Evolutionary conservation across 306 rosid genomes (phyloP).

Genomic region (Glycyrrhiza uralensis): DNA sequence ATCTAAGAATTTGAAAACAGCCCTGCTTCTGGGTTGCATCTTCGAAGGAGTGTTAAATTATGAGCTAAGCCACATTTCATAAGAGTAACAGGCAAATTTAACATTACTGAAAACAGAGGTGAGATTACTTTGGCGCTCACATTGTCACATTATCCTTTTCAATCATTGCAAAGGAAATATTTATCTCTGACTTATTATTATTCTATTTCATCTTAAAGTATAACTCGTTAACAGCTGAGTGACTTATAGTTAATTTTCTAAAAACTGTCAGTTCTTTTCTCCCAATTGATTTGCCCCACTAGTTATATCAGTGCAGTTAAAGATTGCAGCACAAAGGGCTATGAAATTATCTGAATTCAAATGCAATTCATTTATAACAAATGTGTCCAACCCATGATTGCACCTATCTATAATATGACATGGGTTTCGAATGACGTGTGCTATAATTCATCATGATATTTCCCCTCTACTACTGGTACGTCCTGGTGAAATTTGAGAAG

Average conservation of each 20-base stretch:
- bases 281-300: background rate
- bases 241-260: background rate
- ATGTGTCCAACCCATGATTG: conserved; percentile 3
- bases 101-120: background rate
- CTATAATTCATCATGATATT: conserved; percentile 61
- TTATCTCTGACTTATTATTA: too few relatives aligned
- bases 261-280: background rate
- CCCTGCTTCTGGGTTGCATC: too few relatives aligned
- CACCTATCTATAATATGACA: background rate
- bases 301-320: background rate
- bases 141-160: background rate
- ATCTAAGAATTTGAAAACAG: too few relatives aligned
- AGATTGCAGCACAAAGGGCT: background rate
- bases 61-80: background rate
- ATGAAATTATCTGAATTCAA: conserved; percentile 3
- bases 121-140: too few relatives aligned
- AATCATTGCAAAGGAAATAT: background rate
- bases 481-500: conserved; percentile 45
- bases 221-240: too few relatives aligned
- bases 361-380: conserved; percentile 18
- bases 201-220: too few relatives aligned
- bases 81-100: background rate
- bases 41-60: too few relatives aligned
- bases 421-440: background rate
- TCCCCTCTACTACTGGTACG: conserved; percentile 25